Base-by-base conservation (phyloP, 371 early-diverging fungal species). In the Circinella umbellata region DNA sequence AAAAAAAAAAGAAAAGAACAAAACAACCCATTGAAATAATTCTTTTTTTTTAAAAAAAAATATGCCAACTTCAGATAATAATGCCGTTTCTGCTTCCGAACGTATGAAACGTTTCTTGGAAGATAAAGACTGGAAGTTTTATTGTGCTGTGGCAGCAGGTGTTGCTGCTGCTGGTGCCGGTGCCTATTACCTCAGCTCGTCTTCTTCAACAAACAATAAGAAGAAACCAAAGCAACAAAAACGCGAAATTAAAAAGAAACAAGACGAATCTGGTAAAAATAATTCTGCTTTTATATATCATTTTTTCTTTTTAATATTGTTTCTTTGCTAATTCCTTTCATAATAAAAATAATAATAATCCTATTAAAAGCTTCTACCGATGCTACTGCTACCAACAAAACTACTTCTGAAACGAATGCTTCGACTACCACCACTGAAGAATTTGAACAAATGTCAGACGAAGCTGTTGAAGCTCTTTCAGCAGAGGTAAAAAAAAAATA, bases 61-160 rank as follows among this genome's bases (percentile, higher is more conserved):
- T n/a, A 55, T 55, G 57, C 27, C 57, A 55, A 34, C 57, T 35
- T 55, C 57, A 18, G 57, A 55, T 34, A 55, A 51, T 15, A 51
- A 55, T 13, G 13, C 57, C 35, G 57, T 55, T 51, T 60, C 72
- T 64, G 70, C 78, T 27, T 66, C 69, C 39, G 82, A 81, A 17
- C 80, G 77, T 37, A 70, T 89, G 55, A 89, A 87, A 64, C 84
- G 85, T 78, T 87, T 89, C 70, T 78, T 92, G 69, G 87, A 86
- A 71, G 91, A 90, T 73, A 90, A 90, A 71, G 89, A 90, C 78
- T 93, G 93, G 93, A 92, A 90, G 79, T 91, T 92, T 70, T 91
- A 89, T 69, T 88, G 88, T 20, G 90, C 92, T 38, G 77, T 92
- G 18, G 85, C 86, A 57, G 91, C 91, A 46, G 90, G 90, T 67